phyloP scores from a whole-genome alignment of 495 filamentous ascomycete species.

The Hypoxylon fragiforme region DNA sequence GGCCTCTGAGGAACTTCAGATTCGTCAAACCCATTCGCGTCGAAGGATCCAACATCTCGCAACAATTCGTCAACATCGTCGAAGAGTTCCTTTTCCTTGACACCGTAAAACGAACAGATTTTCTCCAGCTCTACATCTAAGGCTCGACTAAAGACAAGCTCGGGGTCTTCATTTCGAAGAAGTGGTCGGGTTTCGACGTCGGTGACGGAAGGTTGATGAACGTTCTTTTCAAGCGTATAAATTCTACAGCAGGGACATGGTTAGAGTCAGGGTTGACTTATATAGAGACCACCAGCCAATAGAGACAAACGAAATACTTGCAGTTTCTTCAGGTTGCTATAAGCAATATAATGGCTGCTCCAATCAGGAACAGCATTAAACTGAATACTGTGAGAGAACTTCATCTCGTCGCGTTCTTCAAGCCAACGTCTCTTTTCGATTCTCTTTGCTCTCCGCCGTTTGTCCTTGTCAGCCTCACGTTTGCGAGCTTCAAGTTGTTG shows the following conservation, averaged over 20 bases:
- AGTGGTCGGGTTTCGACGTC: conserved; percentile 87
- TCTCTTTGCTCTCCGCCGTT: conserved; percentile 40
- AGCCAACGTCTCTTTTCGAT: conserved; percentile 58
- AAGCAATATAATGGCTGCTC: conserved; percentile 96
- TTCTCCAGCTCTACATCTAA: conserved; percentile 92
- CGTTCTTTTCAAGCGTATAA: conserved; percentile 85
- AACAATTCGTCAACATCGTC: conserved; percentile 77
- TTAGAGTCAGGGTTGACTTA: background rate
- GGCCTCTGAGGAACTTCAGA: conserved; percentile 47
- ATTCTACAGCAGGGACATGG: conserved; percentile 60
- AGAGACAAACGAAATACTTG: conserved; percentile 57
- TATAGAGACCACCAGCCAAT: too few species aligned
- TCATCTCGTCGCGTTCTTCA: conserved; percentile 82
- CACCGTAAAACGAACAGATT: conserved; percentile 82
- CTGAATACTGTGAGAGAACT: conserved; percentile 99
- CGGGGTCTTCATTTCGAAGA: conserved; percentile 70
- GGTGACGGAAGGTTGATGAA: conserved; percentile 54
- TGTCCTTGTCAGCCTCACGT: conserved; percentile 17
- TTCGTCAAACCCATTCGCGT: conserved; percentile 63
- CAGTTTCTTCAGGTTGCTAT: conserved; percentile 99
- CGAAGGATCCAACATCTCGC: conserved; percentile 72
- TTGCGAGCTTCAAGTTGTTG: conserved; percentile 7
- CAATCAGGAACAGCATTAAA: conserved; percentile 99
- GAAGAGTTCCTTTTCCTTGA: conserved; percentile 84
- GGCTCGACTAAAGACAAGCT: conserved; percentile 74